Conservation (phyloP, 495 filamentous ascomycete species). For the Apodospora peruviana region DNA sequence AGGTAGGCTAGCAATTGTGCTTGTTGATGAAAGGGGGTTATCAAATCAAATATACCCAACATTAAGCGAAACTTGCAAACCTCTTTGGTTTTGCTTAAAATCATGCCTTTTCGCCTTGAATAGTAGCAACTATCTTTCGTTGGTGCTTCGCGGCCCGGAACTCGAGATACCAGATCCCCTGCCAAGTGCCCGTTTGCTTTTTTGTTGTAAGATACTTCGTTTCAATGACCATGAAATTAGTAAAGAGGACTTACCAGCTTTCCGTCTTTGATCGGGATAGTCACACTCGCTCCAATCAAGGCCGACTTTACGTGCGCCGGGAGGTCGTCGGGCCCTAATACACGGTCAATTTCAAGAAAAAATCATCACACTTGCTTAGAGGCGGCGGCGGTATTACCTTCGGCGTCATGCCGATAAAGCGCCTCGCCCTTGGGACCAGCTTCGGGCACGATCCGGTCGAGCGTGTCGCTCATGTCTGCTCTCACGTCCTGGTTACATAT, state of each 20-base stretch:
- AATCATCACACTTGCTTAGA: slow-evolving; percentile 30
- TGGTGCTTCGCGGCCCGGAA: slow-evolving; percentile 73
- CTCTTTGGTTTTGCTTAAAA: too few relatives aligned
- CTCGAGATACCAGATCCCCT: slow-evolving; percentile 93
- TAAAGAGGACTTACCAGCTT: slow-evolving; percentile 52
- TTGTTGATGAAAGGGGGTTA: too few relatives aligned
- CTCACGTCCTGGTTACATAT: slow-evolving; percentile 37
- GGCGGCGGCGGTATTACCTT: slow-evolving; percentile 62
- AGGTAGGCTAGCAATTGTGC: too few relatives aligned
- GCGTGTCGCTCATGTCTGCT: slow-evolving; percentile 85
- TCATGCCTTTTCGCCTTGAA: slow-evolving; percentile 78
- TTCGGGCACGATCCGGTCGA: slow-evolving; percentile 82
- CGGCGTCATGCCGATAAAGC: slow-evolving; percentile 82
- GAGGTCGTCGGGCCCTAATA: slow-evolving; percentile 23
- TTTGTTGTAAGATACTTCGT: not conserved
- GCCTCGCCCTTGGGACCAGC: slow-evolving; percentile 57
- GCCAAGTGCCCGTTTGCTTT: slow-evolving; percentile 54
- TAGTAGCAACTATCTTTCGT: slow-evolving; percentile 82
- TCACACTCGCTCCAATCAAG: slow-evolving; percentile 80
- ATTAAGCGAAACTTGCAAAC: too few relatives aligned
- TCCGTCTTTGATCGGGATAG: slow-evolving; percentile 83
- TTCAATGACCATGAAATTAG: not conserved
- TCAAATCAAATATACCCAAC: too few relatives aligned
- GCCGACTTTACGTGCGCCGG: slow-evolving; percentile 86
- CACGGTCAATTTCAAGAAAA: slow-evolving; percentile 5